Conservation (phyloP, 805 yeast species). For the Nakazawaea pomicola region DNA sequence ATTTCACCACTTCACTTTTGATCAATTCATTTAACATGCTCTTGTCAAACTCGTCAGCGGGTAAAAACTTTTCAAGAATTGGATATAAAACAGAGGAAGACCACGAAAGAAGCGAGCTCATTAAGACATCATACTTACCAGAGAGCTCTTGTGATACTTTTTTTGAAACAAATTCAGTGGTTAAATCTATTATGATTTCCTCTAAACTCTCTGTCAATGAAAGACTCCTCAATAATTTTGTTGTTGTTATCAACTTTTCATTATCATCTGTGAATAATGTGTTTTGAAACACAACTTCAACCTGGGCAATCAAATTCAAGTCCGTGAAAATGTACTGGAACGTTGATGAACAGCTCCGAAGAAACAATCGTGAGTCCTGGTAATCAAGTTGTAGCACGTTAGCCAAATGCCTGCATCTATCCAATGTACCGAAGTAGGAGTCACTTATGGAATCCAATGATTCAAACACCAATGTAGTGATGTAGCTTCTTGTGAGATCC, state of each 20-base stretch:
- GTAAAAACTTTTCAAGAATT: constrained; percentile 17
- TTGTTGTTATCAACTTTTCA: constrained; percentile 6
- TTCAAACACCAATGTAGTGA: neutral
- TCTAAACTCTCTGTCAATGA: constrained; percentile 18
- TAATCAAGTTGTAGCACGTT: constrained; percentile 4
- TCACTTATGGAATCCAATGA: constrained; percentile 1
- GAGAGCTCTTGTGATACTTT: constrained; percentile 28
- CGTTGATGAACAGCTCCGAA: constrained; percentile 19
- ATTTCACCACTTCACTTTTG: constrained; percentile 23
- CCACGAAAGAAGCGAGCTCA: constrained; percentile 31
- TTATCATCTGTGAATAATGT: constrained; percentile 14
- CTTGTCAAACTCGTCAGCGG: constrained; percentile 13
- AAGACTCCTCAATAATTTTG: constrained; percentile 17
- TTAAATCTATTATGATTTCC: constrained; percentile 29
- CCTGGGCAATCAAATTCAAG: constrained; percentile 10
- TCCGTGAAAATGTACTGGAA: constrained; percentile 16
- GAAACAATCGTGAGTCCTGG: constrained; percentile 16
- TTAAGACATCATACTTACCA: constrained; percentile 30
- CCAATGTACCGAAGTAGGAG: neutral
- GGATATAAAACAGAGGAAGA: constrained; percentile 35
- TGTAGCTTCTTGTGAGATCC: neutral
- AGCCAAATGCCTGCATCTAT: constrained; percentile 4
- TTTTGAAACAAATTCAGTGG: constrained; percentile 30
- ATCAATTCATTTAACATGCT: constrained; percentile 18
- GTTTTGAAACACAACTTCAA: constrained; percentile 15